phyloP scores from a whole-genome alignment of 1,284 basidiomycete species.

The Cryptococcus hybrid region DNA sequence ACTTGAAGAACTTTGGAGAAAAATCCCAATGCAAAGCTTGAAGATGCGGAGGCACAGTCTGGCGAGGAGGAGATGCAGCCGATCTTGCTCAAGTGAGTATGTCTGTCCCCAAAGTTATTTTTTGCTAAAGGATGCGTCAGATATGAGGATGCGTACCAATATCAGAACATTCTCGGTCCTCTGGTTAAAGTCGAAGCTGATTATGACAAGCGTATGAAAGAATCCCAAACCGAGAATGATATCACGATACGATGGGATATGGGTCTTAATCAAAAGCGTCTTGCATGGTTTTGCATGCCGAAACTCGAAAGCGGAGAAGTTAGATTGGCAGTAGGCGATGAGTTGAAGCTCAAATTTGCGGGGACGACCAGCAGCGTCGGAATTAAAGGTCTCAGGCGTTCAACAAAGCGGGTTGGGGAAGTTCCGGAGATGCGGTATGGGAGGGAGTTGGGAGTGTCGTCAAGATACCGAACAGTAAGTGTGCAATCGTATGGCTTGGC shows the following conservation, averaged over 20 bases:
- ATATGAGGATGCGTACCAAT: constrained; percentile 99
- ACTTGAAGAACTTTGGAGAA: constrained; percentile 97
- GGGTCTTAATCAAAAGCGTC: constrained; percentile 94
- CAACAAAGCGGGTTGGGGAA: constrained; percentile 56
- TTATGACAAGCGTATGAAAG: constrained; percentile 96
- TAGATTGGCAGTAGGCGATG: too few species aligned
- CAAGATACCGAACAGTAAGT: constrained; percentile 97
- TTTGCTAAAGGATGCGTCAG: too few species aligned
- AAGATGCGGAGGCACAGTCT: constrained; percentile 94
- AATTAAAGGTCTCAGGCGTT: constrained; percentile 47
- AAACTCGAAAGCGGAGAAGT: too few species aligned
- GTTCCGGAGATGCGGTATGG: constrained; percentile 58
- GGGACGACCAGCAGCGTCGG: constrained; percentile 62
- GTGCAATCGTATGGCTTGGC: constrained; percentile 24
- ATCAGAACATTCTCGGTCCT: constrained; percentile 98
- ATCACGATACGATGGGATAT: constrained; percentile 96
- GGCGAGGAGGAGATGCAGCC: constrained; percentile 95
- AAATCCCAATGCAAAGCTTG: constrained; percentile 87
- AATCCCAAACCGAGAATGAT: constrained; percentile 97
- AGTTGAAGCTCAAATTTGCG: too few species aligned
- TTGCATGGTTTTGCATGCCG: too few species aligned
- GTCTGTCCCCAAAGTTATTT: too few species aligned
- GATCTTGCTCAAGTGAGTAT: constrained; percentile 65
- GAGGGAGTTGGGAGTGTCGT: constrained; percentile 97
- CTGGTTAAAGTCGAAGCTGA: constrained; percentile 99